A percentile compares a stretch with the other conserved stretches of the same genome.
Conservation (phyloP, 148 eudicot species). For the Talinum fruticosum region DNA sequence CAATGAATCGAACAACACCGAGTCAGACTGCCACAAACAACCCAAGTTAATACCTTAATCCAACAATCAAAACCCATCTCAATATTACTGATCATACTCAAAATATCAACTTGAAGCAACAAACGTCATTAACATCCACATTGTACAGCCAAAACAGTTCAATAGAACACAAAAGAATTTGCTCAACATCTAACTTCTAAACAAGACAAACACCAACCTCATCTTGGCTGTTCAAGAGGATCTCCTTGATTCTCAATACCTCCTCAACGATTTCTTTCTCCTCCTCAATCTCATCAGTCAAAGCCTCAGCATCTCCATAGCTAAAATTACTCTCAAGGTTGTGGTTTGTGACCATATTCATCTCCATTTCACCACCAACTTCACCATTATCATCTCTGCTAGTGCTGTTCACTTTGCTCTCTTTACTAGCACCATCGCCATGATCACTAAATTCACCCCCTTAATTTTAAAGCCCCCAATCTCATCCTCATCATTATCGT, state of each 20-base stretch:
- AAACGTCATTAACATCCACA: background rate
- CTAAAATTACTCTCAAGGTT: slow-evolving; percentile 39
- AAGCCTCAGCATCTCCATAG: slow-evolving; percentile 80
- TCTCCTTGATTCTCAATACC: background rate
- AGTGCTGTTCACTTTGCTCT: slow-evolving; percentile 56
- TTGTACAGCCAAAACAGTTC: background rate
- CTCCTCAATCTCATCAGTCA: slow-evolving; percentile 80
- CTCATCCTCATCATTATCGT: slow-evolving; percentile 5
- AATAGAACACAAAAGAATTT: background rate
- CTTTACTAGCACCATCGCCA: slow-evolving; percentile 50
- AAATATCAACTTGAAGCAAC: background rate
- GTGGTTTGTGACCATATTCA: slow-evolving; percentile 15
- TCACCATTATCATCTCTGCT: slow-evolving; percentile 36
- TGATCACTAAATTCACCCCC: slow-evolving; percentile 27
- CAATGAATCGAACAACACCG: slow-evolving; percentile 49
- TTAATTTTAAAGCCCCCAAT: slow-evolving; percentile 17
- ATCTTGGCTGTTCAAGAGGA: too few species aligned
- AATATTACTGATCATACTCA: background rate
- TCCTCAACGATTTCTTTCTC: slow-evolving; percentile 51
- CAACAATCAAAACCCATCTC: background rate
- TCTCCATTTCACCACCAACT: slow-evolving; percentile 26
- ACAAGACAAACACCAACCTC: background rate
- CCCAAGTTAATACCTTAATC: background rate
- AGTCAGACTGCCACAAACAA: slow-evolving; percentile 47
- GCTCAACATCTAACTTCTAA: background rate